phyloP scores from a whole-genome alignment of 1,139 yeast species.

The Sugiyamaella xylanicola region DNA sequence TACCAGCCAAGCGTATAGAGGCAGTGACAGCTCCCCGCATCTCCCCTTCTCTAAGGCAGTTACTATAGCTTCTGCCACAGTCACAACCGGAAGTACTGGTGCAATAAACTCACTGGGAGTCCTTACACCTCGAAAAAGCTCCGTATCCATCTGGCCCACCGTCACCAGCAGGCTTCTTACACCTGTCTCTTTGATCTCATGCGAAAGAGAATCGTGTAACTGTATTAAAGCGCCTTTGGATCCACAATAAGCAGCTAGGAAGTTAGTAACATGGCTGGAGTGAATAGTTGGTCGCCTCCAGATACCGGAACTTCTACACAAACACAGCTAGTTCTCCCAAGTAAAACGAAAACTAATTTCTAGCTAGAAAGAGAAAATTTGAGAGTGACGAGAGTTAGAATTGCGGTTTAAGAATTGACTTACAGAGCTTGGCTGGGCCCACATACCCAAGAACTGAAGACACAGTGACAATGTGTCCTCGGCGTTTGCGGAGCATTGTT shows the following conservation, averaged over 20 bases:
- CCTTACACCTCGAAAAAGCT: slow-evolving; percentile 64
- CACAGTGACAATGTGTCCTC: slow-evolving; percentile 60
- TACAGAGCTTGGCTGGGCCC: slow-evolving; percentile 67
- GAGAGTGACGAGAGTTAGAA: too few relatives aligned
- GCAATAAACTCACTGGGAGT: slow-evolving; percentile 75
- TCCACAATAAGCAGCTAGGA: slow-evolving; percentile 70
- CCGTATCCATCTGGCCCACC: slow-evolving; percentile 78
- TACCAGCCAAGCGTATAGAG: slow-evolving; percentile 69
- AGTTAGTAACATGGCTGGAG: too few relatives aligned
- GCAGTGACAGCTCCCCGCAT: slow-evolving; percentile 68
- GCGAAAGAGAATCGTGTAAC: slow-evolving; percentile 74
- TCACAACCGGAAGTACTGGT: slow-evolving; percentile 68
- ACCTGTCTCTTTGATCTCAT: slow-evolving; percentile 54
- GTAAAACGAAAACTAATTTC: too few relatives aligned
- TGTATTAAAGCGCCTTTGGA: slow-evolving; percentile 81
- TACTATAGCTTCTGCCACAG: slow-evolving; percentile 61
- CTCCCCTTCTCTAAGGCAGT: slow-evolving; percentile 59
- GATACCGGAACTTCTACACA: too few relatives aligned
- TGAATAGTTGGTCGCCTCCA: too few relatives aligned
- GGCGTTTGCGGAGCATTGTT: slow-evolving; percentile 33
- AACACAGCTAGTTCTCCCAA: too few relatives aligned
- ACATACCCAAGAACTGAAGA: slow-evolving; percentile 64
- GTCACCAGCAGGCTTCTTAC: slow-evolving; percentile 73
- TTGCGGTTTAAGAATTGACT: too few relatives aligned
- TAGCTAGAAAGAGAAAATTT: too few relatives aligned